Evolutionary conservation across 1,139 yeast genomes (phyloP).

Genomic region (Suhomyces panamericanus): DNA sequence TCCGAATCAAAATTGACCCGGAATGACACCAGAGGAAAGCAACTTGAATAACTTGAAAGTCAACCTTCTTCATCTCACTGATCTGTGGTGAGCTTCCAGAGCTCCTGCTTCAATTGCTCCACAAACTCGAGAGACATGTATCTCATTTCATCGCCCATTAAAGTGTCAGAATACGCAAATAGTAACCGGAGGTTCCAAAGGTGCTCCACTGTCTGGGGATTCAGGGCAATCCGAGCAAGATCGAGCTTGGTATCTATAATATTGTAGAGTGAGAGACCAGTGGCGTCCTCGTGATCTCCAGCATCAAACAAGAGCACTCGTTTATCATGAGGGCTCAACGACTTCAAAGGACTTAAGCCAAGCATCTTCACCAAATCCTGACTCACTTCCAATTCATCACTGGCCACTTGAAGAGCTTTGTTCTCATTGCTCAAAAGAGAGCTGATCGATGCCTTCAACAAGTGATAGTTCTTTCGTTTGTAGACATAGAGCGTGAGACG

Average conservation of each 20-base stretch:
- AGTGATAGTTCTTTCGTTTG: conserved; percentile 44
- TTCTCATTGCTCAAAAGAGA: conserved; percentile 39
- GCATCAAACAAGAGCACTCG: conserved; percentile 35
- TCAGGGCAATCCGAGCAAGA: conserved; percentile 42
- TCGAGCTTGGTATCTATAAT: conserved; percentile 60
- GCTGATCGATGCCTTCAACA: conserved; percentile 37
- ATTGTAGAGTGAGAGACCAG: conserved; percentile 41
- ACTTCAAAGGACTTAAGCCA: conserved; percentile 27
- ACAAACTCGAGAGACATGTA: conserved; percentile 52
- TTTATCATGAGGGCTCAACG: conserved; percentile 36
- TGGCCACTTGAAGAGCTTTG: conserved; percentile 31
- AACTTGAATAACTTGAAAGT: too few species aligned
- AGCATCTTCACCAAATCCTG: conserved; percentile 26
- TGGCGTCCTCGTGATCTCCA: conserved; percentile 14
- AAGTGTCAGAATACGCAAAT: conserved; percentile 59
- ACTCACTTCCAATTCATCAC: conserved; percentile 29
- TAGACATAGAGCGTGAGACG: conserved; percentile 52
- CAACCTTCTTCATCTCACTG: background rate
- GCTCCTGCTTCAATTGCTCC: conserved; percentile 48
- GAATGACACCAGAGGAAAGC: too few species aligned
- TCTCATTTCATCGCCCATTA: conserved; percentile 32
- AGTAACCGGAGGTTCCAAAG: conserved; percentile 66
- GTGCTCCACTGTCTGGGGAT: conserved; percentile 53
- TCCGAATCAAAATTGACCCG: too few species aligned
- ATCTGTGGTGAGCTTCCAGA: conserved; percentile 31